A percentile compares a stretch with the other conserved stretches of the same genome.
phyloP scores from a whole-genome alignment of 257 asterid species.

The Dorcoceras hygrometricum region DNA sequence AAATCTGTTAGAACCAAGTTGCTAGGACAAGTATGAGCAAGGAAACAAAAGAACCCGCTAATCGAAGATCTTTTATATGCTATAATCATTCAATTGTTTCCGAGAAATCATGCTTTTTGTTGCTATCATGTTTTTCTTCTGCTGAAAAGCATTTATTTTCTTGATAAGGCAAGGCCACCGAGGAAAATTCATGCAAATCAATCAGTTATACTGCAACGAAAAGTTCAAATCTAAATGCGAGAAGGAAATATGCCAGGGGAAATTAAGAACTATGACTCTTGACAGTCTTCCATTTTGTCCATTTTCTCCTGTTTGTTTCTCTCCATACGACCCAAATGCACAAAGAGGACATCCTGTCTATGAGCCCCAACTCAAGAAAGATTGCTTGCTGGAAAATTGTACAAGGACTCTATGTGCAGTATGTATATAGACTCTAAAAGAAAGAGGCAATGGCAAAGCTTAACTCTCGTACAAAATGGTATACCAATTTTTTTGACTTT shows the following conservation, averaged over 20 bases:
- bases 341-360: background rate
- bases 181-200: conserved; percentile 1
- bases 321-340: background rate
- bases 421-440: conserved; percentile 8
- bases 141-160: conserved; percentile 3
- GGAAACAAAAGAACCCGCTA: conserved; percentile 10
- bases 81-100: conserved; percentile 4
- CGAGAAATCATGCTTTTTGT: conserved; percentile 14
- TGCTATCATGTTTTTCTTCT: conserved; percentile 12
- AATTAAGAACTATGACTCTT: background rate
- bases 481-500: conserved; percentile 8
- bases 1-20: conserved; percentile 14
- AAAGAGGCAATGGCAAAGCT: conserved; percentile 15
- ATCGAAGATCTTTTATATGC: conserved; percentile 15
- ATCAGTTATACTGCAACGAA: conserved; percentile 17
- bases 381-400: background rate
- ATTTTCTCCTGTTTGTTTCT: conserved; percentile 6
- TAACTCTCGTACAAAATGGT: conserved; percentile 12
- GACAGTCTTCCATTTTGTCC: background rate
- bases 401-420: conserved; percentile 9
- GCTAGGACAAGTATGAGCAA: conserved; percentile 20
- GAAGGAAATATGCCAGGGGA: background rate
- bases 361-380: conserved; percentile 15
- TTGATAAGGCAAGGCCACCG: conserved; percentile 1
- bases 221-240: conserved; percentile 18